Evolutionary conservation across 805 yeast genomes (phyloP), one percentile per base, ranked within the genome.

Genomic region (Schwanniomyces vanrijiae): DNA sequence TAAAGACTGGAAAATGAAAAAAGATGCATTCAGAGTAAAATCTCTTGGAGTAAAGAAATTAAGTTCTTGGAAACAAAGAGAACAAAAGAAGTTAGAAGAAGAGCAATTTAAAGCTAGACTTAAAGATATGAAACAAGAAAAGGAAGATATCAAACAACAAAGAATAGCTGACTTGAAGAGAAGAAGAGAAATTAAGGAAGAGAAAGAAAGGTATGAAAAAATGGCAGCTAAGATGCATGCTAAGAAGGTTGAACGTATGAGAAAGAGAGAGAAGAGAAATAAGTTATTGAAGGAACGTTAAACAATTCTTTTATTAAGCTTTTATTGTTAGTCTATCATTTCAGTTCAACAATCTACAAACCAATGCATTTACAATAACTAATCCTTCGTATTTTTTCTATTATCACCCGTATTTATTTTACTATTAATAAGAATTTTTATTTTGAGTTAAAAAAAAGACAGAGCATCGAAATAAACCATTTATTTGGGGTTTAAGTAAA

Each of bases 261-360:
- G 87, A 71, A 84, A 86, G 74, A 84, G 86, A 62, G 99, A 92
- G 64, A 92, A 92, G 86, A 84, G 98, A 71, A 92, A 91, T 73
- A 92, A 92, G 72, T 74, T 90, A 60, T 82, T 91, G 64, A 90
- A 85, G 65, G 98, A 91, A 62, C 96, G 97, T 67, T 87, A 64
- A 43, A n/a, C 8, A 19, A 24, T 31, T 2, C 10, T 9, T 8
- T 14, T n/a, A n/a, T n/a, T n/a, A n/a, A n/a, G n/a, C n/a, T 31
- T 31, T 6, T 31, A 5, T 31, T 14, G 20, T 31, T 31, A 14
- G 14, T 31, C 19, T 31, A 31, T 31, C 19, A 31, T 31, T 42
- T 33, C 20, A 33, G 3, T 18, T 29, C 14, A 20, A 29, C 8
- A n/a, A 31, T 14, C 35, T 31, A 6, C 20, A 14, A 11, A 26